phyloP scores from a whole-genome alignment of 202 grass and related monocot species.

The Sporobolus alterniflorus region DNA sequence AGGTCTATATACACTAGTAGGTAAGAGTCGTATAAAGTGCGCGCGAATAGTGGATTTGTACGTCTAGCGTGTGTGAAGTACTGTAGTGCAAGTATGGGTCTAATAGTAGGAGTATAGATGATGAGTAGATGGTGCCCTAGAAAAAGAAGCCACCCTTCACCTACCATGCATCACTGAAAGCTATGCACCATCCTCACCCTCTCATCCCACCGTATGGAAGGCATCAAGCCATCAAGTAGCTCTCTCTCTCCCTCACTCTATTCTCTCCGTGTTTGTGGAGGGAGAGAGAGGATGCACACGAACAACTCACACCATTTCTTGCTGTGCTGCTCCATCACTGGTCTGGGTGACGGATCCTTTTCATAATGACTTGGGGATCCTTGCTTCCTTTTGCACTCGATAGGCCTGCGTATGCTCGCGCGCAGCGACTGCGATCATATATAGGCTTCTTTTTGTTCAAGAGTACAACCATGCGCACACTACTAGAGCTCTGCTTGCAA shows the following conservation, averaged over 20 bases:
- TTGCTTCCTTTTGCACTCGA: constrained; percentile 73
- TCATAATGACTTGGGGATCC: constrained; percentile 83
- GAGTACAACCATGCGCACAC: constrained; percentile 18
- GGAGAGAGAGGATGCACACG: neutral
- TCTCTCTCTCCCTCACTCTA: constrained; percentile 37
- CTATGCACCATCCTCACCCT: constrained; percentile 67
- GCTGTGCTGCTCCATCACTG: constrained; percentile 63
- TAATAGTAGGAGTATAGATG: neutral
- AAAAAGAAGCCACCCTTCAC: constrained; percentile 72
- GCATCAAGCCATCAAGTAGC: constrained; percentile 63
- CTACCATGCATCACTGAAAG: constrained; percentile 92
- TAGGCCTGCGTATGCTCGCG: constrained; percentile 70
- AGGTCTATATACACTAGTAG: no score
- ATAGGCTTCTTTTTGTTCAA: constrained; percentile 57
- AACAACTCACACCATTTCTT: constrained; percentile 7
- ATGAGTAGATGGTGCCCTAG: constrained; percentile 47
- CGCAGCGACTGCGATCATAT: constrained; percentile 63
- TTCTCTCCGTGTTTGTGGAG: neutral
- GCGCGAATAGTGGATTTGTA: no score
- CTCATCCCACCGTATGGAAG: constrained; percentile 39
- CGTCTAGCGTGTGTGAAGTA: no score
- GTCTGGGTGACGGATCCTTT: constrained; percentile 60
- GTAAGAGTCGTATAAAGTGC: no score
- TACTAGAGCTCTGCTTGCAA: neutral
- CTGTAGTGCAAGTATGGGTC: neutral